Conservation (phyloP, 371 early-diverging fungal species). For the Vavraia culicis region DNA sequence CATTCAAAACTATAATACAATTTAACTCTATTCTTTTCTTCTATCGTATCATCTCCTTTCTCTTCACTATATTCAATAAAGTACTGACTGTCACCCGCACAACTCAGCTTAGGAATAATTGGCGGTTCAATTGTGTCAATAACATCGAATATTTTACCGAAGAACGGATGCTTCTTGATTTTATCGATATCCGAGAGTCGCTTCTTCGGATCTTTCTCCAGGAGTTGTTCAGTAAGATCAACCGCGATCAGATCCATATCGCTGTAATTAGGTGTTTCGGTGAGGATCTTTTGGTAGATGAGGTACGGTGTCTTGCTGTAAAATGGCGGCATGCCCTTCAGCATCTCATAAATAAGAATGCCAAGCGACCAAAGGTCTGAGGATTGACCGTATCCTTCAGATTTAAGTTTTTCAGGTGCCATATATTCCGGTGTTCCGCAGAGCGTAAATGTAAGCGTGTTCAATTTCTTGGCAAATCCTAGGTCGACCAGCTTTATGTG, state of each 20-base stretch:
- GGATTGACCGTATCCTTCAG: conserved; percentile 72
- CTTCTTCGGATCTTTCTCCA: conserved; percentile 51
- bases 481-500: conserved; percentile 94
- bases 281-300: conserved; percentile 37
- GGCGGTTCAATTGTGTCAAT: conserved; percentile 57
- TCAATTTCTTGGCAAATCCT: conserved; percentile 83
- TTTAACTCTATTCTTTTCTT: too few relatives aligned
- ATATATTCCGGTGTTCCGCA: conserved; percentile 91
- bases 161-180: conserved; percentile 57
- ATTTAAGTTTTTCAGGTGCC: conserved; percentile 88
- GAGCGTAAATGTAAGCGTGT: conserved; percentile 48
- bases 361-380: conserved; percentile 92
- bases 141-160: conserved; percentile 64
- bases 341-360: conserved; percentile 79
- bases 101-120: conserved; percentile 51
- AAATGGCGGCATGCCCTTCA: conserved; percentile 68
- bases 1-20: too few relatives aligned
- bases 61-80: too few relatives aligned
- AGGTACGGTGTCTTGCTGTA: conserved; percentile 40
- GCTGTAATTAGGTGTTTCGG: conserved; percentile 44
- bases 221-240: conserved; percentile 42
- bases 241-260: conserved; percentile 58
- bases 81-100: too few relatives aligned
- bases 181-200: conserved; percentile 55
- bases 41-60: too few relatives aligned